phyloP scores from a whole-genome alignment of 2,329 filamentous ascomycete species.

The Cladosporium oxysporum region DNA sequence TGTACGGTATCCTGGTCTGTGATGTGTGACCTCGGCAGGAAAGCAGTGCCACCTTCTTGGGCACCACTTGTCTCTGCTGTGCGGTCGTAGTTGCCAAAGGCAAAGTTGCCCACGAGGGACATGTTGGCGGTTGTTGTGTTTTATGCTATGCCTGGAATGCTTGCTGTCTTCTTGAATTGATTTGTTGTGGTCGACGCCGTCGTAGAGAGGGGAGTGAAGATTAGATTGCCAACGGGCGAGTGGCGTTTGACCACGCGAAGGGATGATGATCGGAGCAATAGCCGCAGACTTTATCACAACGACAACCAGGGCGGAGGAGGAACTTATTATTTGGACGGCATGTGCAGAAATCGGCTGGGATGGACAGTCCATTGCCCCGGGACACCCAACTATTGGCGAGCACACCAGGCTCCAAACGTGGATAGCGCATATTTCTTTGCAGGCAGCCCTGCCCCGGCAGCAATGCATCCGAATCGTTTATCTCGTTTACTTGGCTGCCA shows the following conservation, averaged over 20 bases:
- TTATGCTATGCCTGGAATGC: conserved; percentile 12
- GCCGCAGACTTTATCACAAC: neutral
- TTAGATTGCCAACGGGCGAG: conserved; percentile 2
- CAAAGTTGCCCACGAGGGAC: conserved; percentile 48
- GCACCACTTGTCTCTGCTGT: conserved; percentile 41
- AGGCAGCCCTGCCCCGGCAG: conserved; percentile 10
- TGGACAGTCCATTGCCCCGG: conserved; percentile 9
- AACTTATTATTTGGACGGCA: conserved; percentile 14
- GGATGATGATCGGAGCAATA: neutral
- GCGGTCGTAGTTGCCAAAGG: conserved; percentile 44
- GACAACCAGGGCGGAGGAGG: conserved; percentile 1
- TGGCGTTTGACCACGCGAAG: neutral
- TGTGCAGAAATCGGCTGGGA: conserved; percentile 14
- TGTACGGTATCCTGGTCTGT: conserved; percentile 24
- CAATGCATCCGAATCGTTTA: conserved; percentile 16
- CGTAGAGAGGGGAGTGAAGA: neutral
- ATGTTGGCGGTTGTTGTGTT: conserved; percentile 32
- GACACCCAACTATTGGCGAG: conserved; percentile 4
- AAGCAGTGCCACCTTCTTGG: conserved; percentile 37
- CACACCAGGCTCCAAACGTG: conserved; percentile 11
- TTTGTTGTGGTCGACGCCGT: neutral
- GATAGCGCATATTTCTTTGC: neutral
- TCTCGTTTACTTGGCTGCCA: conserved; percentile 8
- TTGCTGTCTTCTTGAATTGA: neutral
- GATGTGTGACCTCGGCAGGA: conserved; percentile 26